These are phyloP conservation scores for Colletotrichum nymphaeae DNA, from an alignment of 2,329 filamentous ascomycete species.

Conservation along the genomic window DNA sequence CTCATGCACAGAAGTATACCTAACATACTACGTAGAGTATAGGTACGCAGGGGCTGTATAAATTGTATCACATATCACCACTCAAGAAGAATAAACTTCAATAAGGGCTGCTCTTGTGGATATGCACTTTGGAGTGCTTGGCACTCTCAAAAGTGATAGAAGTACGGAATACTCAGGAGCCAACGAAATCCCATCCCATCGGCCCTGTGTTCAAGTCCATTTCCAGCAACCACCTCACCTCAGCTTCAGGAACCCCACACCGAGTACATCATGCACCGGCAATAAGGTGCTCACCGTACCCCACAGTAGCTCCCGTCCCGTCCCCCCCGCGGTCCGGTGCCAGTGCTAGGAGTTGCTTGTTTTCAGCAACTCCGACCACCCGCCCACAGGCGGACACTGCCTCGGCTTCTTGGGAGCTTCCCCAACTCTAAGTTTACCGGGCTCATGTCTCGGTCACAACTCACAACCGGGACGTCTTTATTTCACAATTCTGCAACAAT, in stretches of 20 bases:
- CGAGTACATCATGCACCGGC: background rate
- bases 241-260: constrained; percentile 27
- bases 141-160: background rate
- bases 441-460: background rate
- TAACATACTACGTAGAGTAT: too few species aligned
- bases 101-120: background rate
- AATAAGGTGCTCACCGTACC: background rate
- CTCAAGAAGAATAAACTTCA: background rate
- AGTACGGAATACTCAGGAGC: background rate
- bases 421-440: constrained; percentile 25
- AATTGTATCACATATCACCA: background rate
- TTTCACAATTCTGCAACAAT: background rate
- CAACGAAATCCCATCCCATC: background rate
- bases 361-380: background rate
- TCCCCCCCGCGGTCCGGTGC: background rate
- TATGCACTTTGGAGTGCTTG: background rate
- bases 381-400: constrained; percentile 18
- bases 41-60: background rate
- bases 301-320: constrained; percentile 10
- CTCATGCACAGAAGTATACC: too few species aligned
- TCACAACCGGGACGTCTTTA: background rate
- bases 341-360: background rate
- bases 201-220: background rate
- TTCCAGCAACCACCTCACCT: constrained; percentile 9
- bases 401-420: constrained; percentile 32